A percentile compares a stretch with the other conserved stretches of the same genome.
Conservation (phyloP, 2,329 filamentous ascomycete genomes). For the Sporothrix pallida region DNA sequence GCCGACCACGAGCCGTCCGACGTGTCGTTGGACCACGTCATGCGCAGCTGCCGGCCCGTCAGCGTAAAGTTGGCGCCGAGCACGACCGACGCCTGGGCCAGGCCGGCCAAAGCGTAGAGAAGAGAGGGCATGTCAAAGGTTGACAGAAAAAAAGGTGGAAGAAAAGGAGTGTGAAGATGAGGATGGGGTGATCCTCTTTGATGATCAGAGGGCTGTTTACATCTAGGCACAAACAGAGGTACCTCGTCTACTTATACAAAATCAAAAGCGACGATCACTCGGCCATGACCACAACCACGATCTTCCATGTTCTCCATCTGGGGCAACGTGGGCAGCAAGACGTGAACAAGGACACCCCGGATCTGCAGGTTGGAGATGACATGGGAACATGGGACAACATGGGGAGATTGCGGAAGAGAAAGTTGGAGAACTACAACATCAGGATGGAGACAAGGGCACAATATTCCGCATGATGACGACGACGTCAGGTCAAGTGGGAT, state of each 20-base stretch:
- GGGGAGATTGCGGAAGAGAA: background rate
- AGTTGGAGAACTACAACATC: background rate
- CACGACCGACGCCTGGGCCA: slow-evolving; percentile 5
- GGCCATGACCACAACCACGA: background rate
- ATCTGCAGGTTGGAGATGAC: slow-evolving; percentile 16
- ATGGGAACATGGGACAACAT: background rate
- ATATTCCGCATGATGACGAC: slow-evolving; percentile 16
- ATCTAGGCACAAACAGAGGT: background rate
- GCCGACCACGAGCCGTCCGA: slow-evolving; percentile 19
- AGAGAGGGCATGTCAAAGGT: background rate
- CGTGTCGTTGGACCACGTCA: slow-evolving; percentile 29
- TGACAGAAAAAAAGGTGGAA: too few species aligned
- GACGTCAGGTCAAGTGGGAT: background rate
- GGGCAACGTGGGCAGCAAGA: background rate
- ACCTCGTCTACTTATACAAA: background rate
- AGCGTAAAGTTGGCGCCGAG: slow-evolving; percentile 1
- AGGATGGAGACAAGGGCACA: background rate
- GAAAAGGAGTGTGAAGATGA: too few species aligned
- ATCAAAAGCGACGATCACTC: background rate
- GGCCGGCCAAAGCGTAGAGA: slow-evolving; percentile 6
- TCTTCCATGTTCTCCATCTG: background rate
- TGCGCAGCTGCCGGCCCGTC: slow-evolving; percentile 28
- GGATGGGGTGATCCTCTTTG: background rate
- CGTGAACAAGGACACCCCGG: slow-evolving; percentile 13
- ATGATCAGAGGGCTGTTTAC: background rate